Base-by-base conservation (phyloP, 1,139 yeast species). In the Hyphopichia fennica region DNA sequence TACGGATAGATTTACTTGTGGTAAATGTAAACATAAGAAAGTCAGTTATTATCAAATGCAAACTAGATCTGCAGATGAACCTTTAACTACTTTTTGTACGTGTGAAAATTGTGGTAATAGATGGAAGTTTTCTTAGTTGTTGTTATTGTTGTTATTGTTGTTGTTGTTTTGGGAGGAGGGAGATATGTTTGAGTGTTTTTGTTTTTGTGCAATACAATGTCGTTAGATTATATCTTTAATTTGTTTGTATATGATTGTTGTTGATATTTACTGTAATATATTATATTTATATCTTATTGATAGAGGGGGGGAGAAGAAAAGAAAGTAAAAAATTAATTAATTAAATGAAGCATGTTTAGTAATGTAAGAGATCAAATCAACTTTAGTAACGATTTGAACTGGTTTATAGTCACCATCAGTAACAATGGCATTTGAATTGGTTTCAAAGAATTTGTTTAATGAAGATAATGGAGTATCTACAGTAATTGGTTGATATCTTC, bases 61-160 rank as follows among this genome's bases (percentile, higher is more conserved):
- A 73, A 93, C 99, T 32, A 77, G 99, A 65, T 87, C 96, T 45
- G 99, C 99, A 20, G 99, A 93, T 80, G 99, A 93, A 67, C 99
- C 99, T 46, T 79, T 93, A 59, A 93, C 99, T 8, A 93, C 99
- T 2, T 93, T 93, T 62, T 93, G 98, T 72, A 91, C 97, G 2
- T 93, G 98, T 72, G 97, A 91, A 59, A 87, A 84, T 53, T 93
- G 99, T 73, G 98, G 98, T 52, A 89, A 93, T 62, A 81, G 98
- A 66, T 93, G 98, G 98, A 91, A 93, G 67, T 91, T 91, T 61
- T 85, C 93, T 17, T 85, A 56, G 47, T 22, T 22, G 25, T 22
- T 22, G 25, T 22, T 22, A 22, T 10, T 7, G 10, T 22, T 22
- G 25, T 22, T 22, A 22, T 22, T 22, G 10, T 22, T 22, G 14